Conservation (phyloP, 2,329 filamentous ascomycete species). For the Trichoderma sp. region DNA sequence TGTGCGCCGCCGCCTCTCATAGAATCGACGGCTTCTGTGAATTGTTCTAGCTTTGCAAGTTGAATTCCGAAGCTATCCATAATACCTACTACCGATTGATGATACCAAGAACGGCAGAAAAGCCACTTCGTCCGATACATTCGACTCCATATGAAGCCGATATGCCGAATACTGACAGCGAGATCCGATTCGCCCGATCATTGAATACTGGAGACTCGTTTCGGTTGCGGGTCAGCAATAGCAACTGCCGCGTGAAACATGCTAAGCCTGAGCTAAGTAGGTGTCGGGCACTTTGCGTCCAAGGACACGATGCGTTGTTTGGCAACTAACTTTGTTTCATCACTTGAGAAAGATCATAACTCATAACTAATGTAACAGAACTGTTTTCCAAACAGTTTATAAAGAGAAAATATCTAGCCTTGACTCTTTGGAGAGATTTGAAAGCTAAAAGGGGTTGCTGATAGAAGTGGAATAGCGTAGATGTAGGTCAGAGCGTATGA, state of each 20-base stretch:
- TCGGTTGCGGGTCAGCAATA: constrained; percentile 41
- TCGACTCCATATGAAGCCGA: constrained; percentile 35
- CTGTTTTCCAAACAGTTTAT: neutral
- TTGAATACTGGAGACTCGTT: constrained; percentile 42
- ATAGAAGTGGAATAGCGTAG: neutral
- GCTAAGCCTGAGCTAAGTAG: neutral
- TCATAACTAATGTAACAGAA: neutral
- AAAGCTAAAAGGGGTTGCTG: neutral
- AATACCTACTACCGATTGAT: constrained; percentile 36
- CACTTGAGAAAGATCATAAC: neutral
- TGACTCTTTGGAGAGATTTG: too few species aligned
- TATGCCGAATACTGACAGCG: constrained; percentile 32
- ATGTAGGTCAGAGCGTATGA: neutral
- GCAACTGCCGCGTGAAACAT: constrained; percentile 28
- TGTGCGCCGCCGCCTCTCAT: constrained; percentile 41
- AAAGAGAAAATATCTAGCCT: neutral
- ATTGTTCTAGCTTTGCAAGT: constrained; percentile 40
- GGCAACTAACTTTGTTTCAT: too few species aligned
- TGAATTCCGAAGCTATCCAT: constrained; percentile 39
- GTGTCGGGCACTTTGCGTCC: neutral
- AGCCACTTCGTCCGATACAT: constrained; percentile 40
- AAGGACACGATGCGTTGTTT: neutral
- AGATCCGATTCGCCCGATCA: constrained; percentile 39
- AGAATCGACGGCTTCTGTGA: constrained; percentile 39
- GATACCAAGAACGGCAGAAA: constrained; percentile 40